These are phyloP conservation scores for Suaeda aralocaspica DNA, from an alignment of 148 eudicot species.

Conservation along the genomic window DNA sequence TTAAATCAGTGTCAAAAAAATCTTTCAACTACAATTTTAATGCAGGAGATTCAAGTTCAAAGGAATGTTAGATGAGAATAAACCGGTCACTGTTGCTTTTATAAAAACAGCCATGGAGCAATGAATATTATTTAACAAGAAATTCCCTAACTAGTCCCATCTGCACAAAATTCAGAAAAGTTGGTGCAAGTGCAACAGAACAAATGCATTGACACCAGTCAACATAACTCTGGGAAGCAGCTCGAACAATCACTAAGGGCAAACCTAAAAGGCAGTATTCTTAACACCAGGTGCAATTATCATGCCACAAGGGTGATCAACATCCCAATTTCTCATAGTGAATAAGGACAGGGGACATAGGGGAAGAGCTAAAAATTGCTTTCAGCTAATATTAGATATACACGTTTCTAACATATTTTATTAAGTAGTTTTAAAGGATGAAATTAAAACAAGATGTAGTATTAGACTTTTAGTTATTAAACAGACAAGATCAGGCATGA, in stretches of 20 bases:
- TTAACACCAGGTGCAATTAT: neutral
- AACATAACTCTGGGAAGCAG: neutral
- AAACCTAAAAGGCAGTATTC: neutral
- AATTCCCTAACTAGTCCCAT: neutral
- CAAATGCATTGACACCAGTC: neutral
- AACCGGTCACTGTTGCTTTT: neutral
- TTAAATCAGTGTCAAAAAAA: neutral
- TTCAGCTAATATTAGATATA: neutral
- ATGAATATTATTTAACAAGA: neutral
- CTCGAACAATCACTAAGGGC: neutral
- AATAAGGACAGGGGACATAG: neutral
- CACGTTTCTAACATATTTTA: too few relatives aligned
- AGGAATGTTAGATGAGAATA: neutral
- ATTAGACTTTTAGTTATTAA: neutral
- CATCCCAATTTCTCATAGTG: neutral
- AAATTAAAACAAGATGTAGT: neutral
- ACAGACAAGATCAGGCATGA: neutral
- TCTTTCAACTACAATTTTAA: neutral
- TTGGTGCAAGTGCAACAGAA: neutral
- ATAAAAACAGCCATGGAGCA: neutral
- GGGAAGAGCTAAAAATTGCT: neutral
- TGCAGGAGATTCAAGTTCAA: neutral
- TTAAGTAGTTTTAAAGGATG: neutral
- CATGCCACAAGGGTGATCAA: neutral
- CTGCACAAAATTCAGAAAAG: neutral